phyloP scores from a whole-genome alignment of 1,284 basidiomycete genomes.

The Boletus hoseneyae region DNA sequence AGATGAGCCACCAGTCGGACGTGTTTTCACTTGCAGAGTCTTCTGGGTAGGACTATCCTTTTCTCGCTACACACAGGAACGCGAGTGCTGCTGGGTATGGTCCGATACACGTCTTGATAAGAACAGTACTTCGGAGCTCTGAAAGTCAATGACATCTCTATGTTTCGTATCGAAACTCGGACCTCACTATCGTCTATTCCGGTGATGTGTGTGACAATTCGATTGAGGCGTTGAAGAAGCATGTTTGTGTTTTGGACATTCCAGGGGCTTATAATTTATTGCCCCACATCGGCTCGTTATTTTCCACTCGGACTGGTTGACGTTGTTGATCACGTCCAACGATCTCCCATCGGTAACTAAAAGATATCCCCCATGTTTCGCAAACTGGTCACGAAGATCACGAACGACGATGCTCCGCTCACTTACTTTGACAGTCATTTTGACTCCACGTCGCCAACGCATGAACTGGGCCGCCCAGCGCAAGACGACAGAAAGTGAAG shows the following conservation, averaged over 20 bases:
- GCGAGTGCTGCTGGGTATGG: conserved; percentile 24
- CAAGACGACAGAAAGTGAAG: too few species aligned
- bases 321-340: conserved; percentile 3
- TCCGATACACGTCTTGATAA: too few species aligned
- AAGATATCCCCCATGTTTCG: conserved; percentile 17
- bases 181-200: conserved; percentile 23
- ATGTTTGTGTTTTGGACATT: conserved; percentile 25
- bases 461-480: conserved; percentile 28
- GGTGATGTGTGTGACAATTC: conserved; percentile 17
- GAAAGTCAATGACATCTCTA: too few species aligned
- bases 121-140: too few species aligned
- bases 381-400: conserved; percentile 18
- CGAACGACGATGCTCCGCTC: conserved; percentile 17
- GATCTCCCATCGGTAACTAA: conserved; percentile 22
- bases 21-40: conserved; percentile 19
- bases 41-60: conserved; percentile 14
- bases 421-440: conserved; percentile 10
- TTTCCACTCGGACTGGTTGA: conserved; percentile 23
- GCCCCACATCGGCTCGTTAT: conserved; percentile 20
- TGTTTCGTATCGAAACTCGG: conserved; percentile 28
- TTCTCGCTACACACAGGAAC: conserved; percentile 17
- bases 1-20: conserved; percentile 1
- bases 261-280: conserved; percentile 19
- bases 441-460: conserved; percentile 19
- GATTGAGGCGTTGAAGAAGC: conserved; percentile 14